Evolutionary conservation across 2,329 filamentous ascomycete genomes (phyloP).

Genomic region (Teratosphaeria destructans): DNA sequence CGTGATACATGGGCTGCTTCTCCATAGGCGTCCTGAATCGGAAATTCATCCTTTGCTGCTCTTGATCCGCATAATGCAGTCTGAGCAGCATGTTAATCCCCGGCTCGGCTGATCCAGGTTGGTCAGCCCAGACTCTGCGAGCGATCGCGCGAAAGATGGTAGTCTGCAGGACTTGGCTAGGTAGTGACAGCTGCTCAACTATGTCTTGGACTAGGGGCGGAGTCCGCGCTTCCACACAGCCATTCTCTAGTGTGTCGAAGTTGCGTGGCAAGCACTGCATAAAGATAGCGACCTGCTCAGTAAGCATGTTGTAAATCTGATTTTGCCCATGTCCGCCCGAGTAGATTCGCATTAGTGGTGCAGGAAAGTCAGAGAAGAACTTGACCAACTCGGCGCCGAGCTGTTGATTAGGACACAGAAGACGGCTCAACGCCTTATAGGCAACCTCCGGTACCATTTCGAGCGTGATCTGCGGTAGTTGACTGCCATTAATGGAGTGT

Average conservation of each 20-base stretch:
- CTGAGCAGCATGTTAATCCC: slow-evolving; percentile 3
- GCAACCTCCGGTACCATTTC: slow-evolving; percentile 23
- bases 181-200: slow-evolving; percentile 35
- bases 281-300: slow-evolving; percentile 12
- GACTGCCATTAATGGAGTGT: slow-evolving; percentile 33
- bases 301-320: slow-evolving; percentile 22
- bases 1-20: neutral
- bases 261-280: slow-evolving; percentile 14
- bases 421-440: slow-evolving; percentile 29
- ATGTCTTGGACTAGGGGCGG: slow-evolving; percentile 52
- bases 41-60: neutral
- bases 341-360: slow-evolving; percentile 29
- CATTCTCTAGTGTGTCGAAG: slow-evolving; percentile 9
- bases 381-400: slow-evolving; percentile 31
- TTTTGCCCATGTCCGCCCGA: slow-evolving; percentile 30
- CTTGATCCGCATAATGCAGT: slow-evolving; percentile 1
- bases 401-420: slow-evolving; percentile 37
- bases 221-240: slow-evolving; percentile 28
- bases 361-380: slow-evolving; percentile 45
- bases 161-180: slow-evolving; percentile 42
- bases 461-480: slow-evolving; percentile 28
- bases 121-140: slow-evolving; percentile 18
- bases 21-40: neutral
- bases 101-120: neutral
- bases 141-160: slow-evolving; percentile 45